These are phyloP conservation scores for Gardenia jasminoides DNA, from an alignment of 257 asterid species.

Conservation along the genomic window DNA sequence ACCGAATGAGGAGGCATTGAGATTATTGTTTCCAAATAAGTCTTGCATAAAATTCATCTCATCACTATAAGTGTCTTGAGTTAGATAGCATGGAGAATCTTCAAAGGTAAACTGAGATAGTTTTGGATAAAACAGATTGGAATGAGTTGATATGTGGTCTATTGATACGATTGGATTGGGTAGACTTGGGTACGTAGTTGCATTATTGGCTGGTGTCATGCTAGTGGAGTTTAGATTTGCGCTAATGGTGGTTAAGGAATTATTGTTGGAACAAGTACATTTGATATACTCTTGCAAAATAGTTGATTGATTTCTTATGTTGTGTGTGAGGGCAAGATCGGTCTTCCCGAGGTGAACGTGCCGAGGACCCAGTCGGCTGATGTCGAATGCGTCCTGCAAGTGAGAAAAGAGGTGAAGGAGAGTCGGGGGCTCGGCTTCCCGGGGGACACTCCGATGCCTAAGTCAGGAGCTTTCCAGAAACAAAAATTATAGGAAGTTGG, in stretches of 20 bases:
- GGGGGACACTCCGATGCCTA: no score
- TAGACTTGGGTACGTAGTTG: not conserved
- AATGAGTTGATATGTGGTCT: constrained; percentile 1
- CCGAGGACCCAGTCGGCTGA: no score
- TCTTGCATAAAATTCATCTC: constrained; percentile 53
- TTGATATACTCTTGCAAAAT: constrained; percentile 60
- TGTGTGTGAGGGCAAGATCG: no score
- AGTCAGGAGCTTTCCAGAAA: no score
- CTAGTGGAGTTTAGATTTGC: no score
- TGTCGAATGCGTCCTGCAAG: no score
- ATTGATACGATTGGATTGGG: constrained; percentile 14
- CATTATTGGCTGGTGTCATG: not conserved
- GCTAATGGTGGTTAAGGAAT: not conserved
- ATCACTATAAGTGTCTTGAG: constrained; percentile 41
- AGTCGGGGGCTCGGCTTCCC: no score
- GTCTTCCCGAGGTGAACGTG: no score
- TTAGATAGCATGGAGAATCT: constrained; percentile 30
- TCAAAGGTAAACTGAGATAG: constrained; percentile 6
- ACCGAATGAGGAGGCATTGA: not conserved
- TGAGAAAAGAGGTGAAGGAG: no score
- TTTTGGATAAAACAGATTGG: constrained; percentile 1
- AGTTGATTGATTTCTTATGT: constrained; percentile 32
- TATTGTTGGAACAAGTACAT: constrained; percentile 17
- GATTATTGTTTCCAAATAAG: constrained; percentile 30
- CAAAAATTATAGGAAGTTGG: no score